Conservation (phyloP, 768 basidiomycete species). For the Boletus fagicola region DNA sequence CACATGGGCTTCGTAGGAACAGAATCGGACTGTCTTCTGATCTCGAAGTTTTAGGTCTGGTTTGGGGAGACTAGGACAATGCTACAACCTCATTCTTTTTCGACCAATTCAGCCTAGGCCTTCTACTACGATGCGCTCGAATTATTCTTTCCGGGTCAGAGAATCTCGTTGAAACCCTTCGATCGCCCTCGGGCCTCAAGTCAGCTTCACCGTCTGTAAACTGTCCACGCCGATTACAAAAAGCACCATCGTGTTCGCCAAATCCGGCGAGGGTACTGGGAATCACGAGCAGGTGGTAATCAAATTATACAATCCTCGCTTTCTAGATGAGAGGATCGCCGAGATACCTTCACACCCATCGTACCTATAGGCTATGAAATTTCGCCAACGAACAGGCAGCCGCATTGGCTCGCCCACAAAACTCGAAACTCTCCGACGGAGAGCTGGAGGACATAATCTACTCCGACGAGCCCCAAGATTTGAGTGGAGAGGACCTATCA, state of each 20-base stretch:
- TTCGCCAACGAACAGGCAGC: neutral
- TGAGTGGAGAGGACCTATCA: neutral
- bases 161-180: neutral
- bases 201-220: neutral
- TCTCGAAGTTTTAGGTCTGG: too few relatives aligned
- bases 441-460: neutral
- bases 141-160: neutral
- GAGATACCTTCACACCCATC: neutral
- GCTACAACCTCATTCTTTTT: neutral
- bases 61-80: too few relatives aligned
- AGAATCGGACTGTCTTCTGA: too few relatives aligned
- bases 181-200: neutral
- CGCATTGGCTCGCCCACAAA: neutral
- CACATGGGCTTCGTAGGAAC: too few relatives aligned
- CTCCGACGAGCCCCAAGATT: neutral
- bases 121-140: conserved; percentile 2
- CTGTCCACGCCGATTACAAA: too few relatives aligned
- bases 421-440: neutral
- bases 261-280: neutral
- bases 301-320: conserved; percentile 11
- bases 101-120: neutral
- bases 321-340: conserved; percentile 1
- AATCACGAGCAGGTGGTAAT: neutral
- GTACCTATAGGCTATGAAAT: conserved; percentile 1
- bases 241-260: conserved; percentile 6